A percentile compares a stretch with the other conserved stretches of the same genome.
phyloP scores from a whole-genome alignment of 345 rosid genomes.

The Euphorbia peplus region DNA sequence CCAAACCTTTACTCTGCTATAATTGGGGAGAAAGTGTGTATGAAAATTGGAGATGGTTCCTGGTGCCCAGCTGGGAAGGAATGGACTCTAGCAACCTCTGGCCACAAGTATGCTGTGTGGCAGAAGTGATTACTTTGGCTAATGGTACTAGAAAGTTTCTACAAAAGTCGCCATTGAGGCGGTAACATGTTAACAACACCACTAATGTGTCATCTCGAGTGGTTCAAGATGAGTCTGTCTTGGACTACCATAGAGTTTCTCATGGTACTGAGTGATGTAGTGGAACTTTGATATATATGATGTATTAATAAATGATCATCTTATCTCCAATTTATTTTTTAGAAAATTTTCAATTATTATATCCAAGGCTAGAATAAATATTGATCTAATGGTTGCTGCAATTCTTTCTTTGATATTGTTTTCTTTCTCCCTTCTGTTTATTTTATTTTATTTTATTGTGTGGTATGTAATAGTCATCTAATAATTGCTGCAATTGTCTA shows the following conservation, averaged over 20 bases:
- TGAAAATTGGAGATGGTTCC: conserved; percentile 87
- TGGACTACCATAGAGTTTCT: too few species aligned
- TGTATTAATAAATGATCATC: conserved; percentile 18
- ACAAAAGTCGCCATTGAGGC: too few species aligned
- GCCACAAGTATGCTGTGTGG: conserved; percentile 83
- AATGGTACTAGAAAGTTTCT: too few species aligned
- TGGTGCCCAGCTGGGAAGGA: conserved; percentile 84
- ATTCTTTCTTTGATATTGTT: not conserved
- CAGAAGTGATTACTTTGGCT: conserved; percentile 36
- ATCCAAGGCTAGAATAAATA: not conserved
- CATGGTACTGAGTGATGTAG: too few species aligned
- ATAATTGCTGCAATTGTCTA: too few species aligned
- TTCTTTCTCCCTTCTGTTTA: too few species aligned
- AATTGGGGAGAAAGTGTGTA: conserved; percentile 68
- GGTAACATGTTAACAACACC: too few species aligned
- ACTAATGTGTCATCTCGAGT: too few species aligned
- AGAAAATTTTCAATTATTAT: not conserved
- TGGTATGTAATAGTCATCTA: too few species aligned
- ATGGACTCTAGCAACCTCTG: conserved; percentile 71
- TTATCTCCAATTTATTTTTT: not conserved
- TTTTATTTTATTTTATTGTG: too few species aligned
- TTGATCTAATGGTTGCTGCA: not conserved
- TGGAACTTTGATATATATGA: too few species aligned
- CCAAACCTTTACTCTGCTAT: conserved; percentile 70
- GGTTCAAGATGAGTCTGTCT: too few species aligned